These are phyloP conservation scores for Ascosphaera apis DNA, from an alignment of 2,329 filamentous ascomycete species.

Conservation along the genomic window DNA sequence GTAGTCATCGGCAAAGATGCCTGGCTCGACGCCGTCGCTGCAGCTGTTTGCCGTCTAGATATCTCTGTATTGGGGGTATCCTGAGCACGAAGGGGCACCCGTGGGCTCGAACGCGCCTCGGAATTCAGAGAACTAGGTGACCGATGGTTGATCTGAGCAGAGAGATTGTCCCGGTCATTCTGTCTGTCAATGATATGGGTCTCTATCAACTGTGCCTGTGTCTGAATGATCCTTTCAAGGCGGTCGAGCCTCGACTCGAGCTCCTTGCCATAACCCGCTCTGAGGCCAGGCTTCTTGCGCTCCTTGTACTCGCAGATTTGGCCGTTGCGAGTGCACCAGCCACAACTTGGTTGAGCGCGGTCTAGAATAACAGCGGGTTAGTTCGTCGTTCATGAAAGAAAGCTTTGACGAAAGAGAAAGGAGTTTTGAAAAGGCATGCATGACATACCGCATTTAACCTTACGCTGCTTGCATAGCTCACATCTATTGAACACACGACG, in stretches of 20 bases:
- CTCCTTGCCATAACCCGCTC: conserved; percentile 47
- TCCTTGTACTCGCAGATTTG: conserved; percentile 46
- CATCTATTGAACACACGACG: conserved; percentile 7
- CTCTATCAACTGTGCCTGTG: conserved; percentile 44
- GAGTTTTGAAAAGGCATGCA: conserved; percentile 1
- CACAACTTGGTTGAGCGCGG: conserved; percentile 37
- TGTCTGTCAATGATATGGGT: conserved; percentile 24
- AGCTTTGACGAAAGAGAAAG: background rate
- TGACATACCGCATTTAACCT: conserved; percentile 14
- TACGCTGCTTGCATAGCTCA: conserved; percentile 13
- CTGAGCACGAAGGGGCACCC: background rate
- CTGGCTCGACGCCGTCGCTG: background rate
- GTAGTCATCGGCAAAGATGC: background rate
- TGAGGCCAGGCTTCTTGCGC: conserved; percentile 43
- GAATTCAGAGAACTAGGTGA: background rate
- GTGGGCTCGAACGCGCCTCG: background rate
- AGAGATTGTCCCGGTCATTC: conserved; percentile 10
- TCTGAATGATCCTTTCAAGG: conserved; percentile 41
- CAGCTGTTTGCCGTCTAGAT: background rate
- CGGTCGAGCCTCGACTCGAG: conserved; percentile 42
- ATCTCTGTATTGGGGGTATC: background rate
- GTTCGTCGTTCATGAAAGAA: background rate
- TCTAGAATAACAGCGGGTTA: conserved; percentile 11
- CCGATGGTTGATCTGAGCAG: conserved; percentile 5
- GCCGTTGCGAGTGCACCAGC: conserved; percentile 45